A percentile compares a stretch with the other conserved stretches of the same genome.
These are phyloP conservation scores for Triticum urartu DNA, from an alignment of 176 grass and related monocot species.

Conservation along the genomic window DNA sequence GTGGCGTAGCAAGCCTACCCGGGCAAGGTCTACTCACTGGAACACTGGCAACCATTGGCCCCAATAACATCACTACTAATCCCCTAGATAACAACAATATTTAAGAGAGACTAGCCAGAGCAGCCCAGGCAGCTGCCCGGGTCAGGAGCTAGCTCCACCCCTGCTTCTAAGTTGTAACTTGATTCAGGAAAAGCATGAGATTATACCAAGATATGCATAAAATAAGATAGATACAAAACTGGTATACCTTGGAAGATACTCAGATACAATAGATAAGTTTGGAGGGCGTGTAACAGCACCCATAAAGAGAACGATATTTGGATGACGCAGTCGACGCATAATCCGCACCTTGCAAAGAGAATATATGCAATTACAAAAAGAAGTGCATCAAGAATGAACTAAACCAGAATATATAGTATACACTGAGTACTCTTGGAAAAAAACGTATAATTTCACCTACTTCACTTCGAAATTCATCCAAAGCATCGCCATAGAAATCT, in stretches of 20 bases:
- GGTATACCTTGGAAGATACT: slow-evolving; percentile 90
- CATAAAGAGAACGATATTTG: slow-evolving; percentile 99
- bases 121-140: too few species aligned
- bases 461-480: slow-evolving; percentile 98
- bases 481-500: slow-evolving; percentile 97
- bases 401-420: slow-evolving; percentile 21
- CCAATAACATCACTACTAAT: too few species aligned
- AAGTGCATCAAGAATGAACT: slow-evolving; percentile 22
- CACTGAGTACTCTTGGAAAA: slow-evolving; percentile 23
- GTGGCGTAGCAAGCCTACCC: too few species aligned
- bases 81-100: too few species aligned
- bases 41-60: too few species aligned
- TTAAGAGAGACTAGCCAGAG: too few species aligned
- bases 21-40: too few species aligned
- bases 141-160: too few species aligned
- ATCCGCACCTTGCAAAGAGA: slow-evolving; percentile 77
- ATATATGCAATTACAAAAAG: slow-evolving; percentile 28
- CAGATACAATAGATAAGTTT: slow-evolving; percentile 91
- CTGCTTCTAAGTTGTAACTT: slow-evolving; percentile 24
- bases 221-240: not conserved
- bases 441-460: slow-evolving; percentile 65
- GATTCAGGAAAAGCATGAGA: slow-evolving; percentile 14
- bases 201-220: not conserved
- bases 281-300: slow-evolving; percentile 98
- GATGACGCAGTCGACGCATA: slow-evolving; percentile 96